Conservation (phyloP, 2,329 filamentous ascomycete genomes). For the Ceratocystis cubensis region DNA sequence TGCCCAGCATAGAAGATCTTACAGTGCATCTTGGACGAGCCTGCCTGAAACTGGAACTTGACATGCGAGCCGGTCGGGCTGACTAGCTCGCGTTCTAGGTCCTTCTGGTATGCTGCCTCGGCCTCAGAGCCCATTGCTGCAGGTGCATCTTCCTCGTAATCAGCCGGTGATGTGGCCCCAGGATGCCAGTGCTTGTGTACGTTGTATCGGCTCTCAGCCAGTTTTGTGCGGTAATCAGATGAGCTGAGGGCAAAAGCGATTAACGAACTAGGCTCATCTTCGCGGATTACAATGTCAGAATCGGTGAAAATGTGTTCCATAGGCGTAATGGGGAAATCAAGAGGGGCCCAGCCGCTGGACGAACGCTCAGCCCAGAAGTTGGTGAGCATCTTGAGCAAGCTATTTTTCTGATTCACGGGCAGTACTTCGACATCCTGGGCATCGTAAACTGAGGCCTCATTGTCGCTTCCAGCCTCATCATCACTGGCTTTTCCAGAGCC, state of each 20-base stretch:
- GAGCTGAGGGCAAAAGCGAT: constrained; percentile 87
- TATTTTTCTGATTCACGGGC: constrained; percentile 84
- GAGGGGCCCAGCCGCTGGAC: constrained; percentile 79
- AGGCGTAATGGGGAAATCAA: constrained; percentile 81
- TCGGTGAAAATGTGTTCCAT: constrained; percentile 95
- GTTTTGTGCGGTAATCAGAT: constrained; percentile 71
- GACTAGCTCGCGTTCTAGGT: constrained; percentile 74
- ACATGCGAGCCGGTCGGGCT: constrained; percentile 81
- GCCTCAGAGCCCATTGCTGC: constrained; percentile 15
- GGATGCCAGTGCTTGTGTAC: constrained; percentile 18
- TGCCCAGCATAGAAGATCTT: constrained; percentile 99
- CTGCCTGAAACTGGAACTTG: constrained; percentile 90
- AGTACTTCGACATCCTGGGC: constrained; percentile 45
- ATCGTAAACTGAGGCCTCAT: constrained; percentile 55
- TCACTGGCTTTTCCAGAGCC: constrained; percentile 49
- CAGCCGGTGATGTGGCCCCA: constrained; percentile 3
- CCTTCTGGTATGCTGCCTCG: constrained; percentile 43
- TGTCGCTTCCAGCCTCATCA: constrained; percentile 60
- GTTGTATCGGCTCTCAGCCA: constrained; percentile 45
- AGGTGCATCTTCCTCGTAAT: constrained; percentile 14
- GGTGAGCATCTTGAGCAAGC: constrained; percentile 85
- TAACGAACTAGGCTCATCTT: constrained; percentile 92
- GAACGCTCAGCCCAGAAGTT: constrained; percentile 98
- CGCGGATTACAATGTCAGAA: constrained; percentile 90
- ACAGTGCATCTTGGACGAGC: constrained; percentile 87